These are phyloP conservation scores for Fusarium humuli DNA, from an alignment of 2,329 filamentous ascomycete species.

Conservation along the genomic window DNA sequence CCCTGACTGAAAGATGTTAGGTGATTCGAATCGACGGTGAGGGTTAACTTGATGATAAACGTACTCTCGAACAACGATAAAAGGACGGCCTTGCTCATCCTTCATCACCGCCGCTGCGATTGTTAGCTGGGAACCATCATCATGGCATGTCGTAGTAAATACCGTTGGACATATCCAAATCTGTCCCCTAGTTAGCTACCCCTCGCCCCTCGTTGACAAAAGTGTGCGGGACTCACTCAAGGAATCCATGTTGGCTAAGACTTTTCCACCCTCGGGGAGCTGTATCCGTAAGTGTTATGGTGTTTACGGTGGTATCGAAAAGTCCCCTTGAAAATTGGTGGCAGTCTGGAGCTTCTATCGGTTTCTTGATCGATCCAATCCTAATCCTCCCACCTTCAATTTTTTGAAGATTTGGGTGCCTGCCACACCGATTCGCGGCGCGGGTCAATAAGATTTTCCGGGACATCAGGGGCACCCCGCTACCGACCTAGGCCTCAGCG, in stretches of 20 bases:
- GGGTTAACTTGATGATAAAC: conserved; percentile 52
- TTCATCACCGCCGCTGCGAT: conserved; percentile 79
- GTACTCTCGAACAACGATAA: conserved; percentile 98
- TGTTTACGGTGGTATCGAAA: conserved; percentile 43
- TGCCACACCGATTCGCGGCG: conserved; percentile 47
- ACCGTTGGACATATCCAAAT: conserved; percentile 88
- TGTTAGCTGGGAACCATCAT: conserved; percentile 36
- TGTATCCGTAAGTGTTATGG: conserved; percentile 42
- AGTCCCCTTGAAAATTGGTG: conserved; percentile 43
- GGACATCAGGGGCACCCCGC: conserved; percentile 22
- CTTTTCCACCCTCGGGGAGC: conserved; percentile 44
- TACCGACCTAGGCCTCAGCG: conserved; percentile 4
- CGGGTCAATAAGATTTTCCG: conserved; percentile 52
- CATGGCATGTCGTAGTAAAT: conserved; percentile 49
- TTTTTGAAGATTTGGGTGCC: conserved; percentile 51
- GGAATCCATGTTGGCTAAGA: conserved; percentile 52
- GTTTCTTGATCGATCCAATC: conserved; percentile 40
- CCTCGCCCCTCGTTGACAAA: conserved; percentile 42
- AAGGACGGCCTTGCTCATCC: conserved; percentile 96
- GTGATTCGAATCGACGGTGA: conserved; percentile 8
- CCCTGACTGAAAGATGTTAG: conserved; percentile 75
- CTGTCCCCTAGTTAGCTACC: conserved; percentile 61
- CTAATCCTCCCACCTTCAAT: conserved; percentile 42
- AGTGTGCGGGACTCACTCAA: conserved; percentile 53
- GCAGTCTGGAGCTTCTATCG: conserved; percentile 49